Evolutionary conservation across 352 stramenopile species (phyloP).

Genomic region (Globisporangium paddicum): DNA sequence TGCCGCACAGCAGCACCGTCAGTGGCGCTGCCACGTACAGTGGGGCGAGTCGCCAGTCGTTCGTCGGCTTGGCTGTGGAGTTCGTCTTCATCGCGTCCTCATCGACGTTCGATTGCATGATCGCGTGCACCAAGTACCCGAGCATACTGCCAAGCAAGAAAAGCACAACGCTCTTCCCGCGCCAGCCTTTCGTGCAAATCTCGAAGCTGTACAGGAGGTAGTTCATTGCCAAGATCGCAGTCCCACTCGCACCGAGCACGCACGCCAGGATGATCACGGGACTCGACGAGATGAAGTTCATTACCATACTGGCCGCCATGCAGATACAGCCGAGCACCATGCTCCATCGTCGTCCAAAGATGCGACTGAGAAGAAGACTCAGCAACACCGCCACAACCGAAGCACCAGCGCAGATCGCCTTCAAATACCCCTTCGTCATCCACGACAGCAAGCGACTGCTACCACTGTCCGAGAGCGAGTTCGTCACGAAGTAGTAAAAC

Average conservation of each 20-base stretch:
- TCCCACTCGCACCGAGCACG: slow-evolving; percentile 47
- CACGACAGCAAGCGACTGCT: slow-evolving; percentile 38
- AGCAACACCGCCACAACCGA: slow-evolving; percentile 46
- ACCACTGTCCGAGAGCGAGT: slow-evolving; percentile 24
- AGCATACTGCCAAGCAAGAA: slow-evolving; percentile 75
- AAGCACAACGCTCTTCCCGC: slow-evolving; percentile 78
- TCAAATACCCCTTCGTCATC: slow-evolving; percentile 52
- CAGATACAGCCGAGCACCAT: slow-evolving; percentile 54
- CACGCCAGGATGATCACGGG: slow-evolving; percentile 48
- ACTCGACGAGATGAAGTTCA: slow-evolving; percentile 63
- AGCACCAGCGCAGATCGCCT: slow-evolving; percentile 41
- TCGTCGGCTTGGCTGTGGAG: slow-evolving; percentile 27
- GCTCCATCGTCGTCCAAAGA: slow-evolving; percentile 50
- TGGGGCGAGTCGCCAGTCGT: slow-evolving; percentile 62
- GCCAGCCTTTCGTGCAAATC: slow-evolving; percentile 85
- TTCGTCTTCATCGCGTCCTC: slow-evolving; percentile 25
- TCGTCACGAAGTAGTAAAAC: slow-evolving; percentile 62
- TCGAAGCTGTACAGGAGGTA: slow-evolving; percentile 80
- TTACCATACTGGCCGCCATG: slow-evolving; percentile 38
- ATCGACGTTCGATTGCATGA: slow-evolving; percentile 57
- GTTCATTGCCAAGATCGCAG: slow-evolving; percentile 67
- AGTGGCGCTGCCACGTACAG: slow-evolving; percentile 58
- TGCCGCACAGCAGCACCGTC: slow-evolving; percentile 47
- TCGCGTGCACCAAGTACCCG: slow-evolving; percentile 59
- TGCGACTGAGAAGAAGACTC: slow-evolving; percentile 49